Percentiles rank a stretch among this genome's conserved stretches.
phyloP scores from a whole-genome alignment of 2,329 filamentous ascomycete species.

The Pezicula rhizophila region DNA sequence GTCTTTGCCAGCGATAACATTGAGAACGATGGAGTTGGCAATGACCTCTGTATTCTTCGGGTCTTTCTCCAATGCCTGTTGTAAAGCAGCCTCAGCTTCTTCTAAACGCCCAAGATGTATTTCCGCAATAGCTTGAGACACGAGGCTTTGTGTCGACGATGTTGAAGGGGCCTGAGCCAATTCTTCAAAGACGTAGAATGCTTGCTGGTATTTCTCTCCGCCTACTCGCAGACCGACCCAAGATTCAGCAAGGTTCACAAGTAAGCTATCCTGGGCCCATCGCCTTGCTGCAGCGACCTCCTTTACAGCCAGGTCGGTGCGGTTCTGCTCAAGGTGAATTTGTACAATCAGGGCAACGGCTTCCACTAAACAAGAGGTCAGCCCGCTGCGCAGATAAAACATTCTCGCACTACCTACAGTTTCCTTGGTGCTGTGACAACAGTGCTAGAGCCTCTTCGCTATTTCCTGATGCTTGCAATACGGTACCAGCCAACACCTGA shows the following conservation, averaged over 20 bases:
- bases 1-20: slow-evolving; percentile 70
- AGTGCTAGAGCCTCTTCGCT: slow-evolving; percentile 80
- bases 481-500: slow-evolving; percentile 74
- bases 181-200: slow-evolving; percentile 97
- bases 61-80: slow-evolving; percentile 72
- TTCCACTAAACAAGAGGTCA: slow-evolving; percentile 43
- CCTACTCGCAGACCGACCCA: slow-evolving; percentile 90
- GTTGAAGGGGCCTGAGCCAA: slow-evolving; percentile 82
- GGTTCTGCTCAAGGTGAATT: slow-evolving; percentile 87
- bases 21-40: slow-evolving; percentile 77
- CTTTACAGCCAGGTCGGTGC: slow-evolving; percentile 83
- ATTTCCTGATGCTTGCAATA: slow-evolving; percentile 74
- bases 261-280: slow-evolving; percentile 90
- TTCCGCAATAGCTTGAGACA: slow-evolving; percentile 86
- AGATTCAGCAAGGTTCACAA: slow-evolving; percentile 91
- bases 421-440: slow-evolving; percentile 78
- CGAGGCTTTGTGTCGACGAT: slow-evolving; percentile 67
- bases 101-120: slow-evolving; percentile 82
- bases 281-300: slow-evolving; percentile 80
- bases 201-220: slow-evolving; percentile 91
- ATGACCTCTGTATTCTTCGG: slow-evolving; percentile 67
- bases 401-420: slow-evolving; percentile 47
- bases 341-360: slow-evolving; percentile 85
- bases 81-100: slow-evolving; percentile 81
- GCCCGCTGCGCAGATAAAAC: slow-evolving; percentile 4